Percentiles rank a stretch among this genome's conserved stretches.
phyloP scores from a whole-genome alignment of 2,329 filamentous ascomycete genomes.

The Chaetomiaceae sp. region DNA sequence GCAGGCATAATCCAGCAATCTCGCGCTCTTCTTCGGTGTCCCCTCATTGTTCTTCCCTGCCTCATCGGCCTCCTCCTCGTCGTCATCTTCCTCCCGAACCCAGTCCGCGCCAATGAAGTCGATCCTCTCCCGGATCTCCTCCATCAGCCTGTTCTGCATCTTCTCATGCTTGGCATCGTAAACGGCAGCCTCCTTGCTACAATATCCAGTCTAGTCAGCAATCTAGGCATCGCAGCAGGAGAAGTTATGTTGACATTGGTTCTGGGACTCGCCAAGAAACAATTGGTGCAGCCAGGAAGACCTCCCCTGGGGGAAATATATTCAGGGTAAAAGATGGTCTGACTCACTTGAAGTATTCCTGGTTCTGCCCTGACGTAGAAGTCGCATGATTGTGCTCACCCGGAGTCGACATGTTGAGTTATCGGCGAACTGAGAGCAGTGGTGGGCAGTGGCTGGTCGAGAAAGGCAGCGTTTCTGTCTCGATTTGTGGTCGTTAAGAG shows the following conservation, averaged over 20 bases:
- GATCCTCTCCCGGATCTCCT: conserved; percentile 48
- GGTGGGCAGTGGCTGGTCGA: too few relatives aligned
- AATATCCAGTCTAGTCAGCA: background rate
- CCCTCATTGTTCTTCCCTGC: conserved; percentile 17
- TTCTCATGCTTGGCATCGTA: conserved; percentile 57
- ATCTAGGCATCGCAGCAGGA: background rate
- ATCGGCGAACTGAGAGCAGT: background rate
- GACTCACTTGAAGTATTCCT: conserved; percentile 42
- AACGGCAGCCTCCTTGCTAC: conserved; percentile 46
- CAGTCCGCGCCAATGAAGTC: conserved; percentile 61
- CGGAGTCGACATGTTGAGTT: background rate
- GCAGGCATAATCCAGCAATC: conserved; percentile 71
- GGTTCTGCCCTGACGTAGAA: conserved; percentile 29
- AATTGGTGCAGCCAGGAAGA: too few relatives aligned
- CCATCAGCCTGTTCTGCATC: conserved; percentile 49
- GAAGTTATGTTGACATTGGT: too few relatives aligned
- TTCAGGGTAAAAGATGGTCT: too few relatives aligned
- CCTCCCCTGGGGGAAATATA: too few relatives aligned
- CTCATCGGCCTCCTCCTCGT: conserved; percentile 30
- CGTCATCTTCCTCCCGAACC: conserved; percentile 37
- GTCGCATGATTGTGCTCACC: background rate
- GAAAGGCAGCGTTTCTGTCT: too few relatives aligned
- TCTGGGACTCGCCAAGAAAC: too few relatives aligned
- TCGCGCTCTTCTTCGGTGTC: conserved; percentile 36
- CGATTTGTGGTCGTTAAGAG: too few relatives aligned